Conservation (phyloP, 768 basidiomycete genomes). For the Hydnum rufescens region DNA sequence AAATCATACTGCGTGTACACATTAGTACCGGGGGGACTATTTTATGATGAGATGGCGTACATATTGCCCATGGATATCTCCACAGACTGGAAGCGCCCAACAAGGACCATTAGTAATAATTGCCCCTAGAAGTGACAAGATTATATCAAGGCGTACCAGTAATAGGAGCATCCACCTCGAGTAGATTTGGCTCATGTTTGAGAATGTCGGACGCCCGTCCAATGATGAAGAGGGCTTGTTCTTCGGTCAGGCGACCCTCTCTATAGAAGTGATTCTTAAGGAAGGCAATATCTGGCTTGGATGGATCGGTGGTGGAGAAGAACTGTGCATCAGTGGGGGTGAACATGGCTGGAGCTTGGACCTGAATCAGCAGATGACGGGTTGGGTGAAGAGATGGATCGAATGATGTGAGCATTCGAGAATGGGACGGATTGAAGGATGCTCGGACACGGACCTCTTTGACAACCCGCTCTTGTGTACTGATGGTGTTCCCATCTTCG, state of each 20-base stretch:
- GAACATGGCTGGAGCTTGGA: constrained; percentile 92
- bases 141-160: constrained; percentile 43
- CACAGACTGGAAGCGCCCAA: constrained; percentile 47
- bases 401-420: background rate
- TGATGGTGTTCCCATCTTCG: constrained; percentile 80
- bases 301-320: constrained; percentile 63
- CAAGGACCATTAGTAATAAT: constrained; percentile 1
- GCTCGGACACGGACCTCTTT: constrained; percentile 48
- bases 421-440: background rate
- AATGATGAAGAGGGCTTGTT: constrained; percentile 88
- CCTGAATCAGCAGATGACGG: constrained; percentile 27
- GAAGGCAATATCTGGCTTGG: constrained; percentile 88
- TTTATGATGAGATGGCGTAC: constrained; percentile 28
- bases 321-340: constrained; percentile 88
- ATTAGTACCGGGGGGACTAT: constrained; percentile 8
- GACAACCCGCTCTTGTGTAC: constrained; percentile 86
- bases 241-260: constrained; percentile 82
- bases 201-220: constrained; percentile 72
- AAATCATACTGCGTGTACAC: constrained; percentile 48
- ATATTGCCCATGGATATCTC: constrained; percentile 99
- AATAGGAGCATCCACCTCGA: constrained; percentile 92
- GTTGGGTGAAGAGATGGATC: background rate
- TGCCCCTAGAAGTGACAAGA: background rate
- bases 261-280: constrained; percentile 99
- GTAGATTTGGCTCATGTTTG: constrained; percentile 68